Conservation (phyloP, 2,329 filamentous ascomycete species). For the Pyrenochaeta sp. region DNA sequence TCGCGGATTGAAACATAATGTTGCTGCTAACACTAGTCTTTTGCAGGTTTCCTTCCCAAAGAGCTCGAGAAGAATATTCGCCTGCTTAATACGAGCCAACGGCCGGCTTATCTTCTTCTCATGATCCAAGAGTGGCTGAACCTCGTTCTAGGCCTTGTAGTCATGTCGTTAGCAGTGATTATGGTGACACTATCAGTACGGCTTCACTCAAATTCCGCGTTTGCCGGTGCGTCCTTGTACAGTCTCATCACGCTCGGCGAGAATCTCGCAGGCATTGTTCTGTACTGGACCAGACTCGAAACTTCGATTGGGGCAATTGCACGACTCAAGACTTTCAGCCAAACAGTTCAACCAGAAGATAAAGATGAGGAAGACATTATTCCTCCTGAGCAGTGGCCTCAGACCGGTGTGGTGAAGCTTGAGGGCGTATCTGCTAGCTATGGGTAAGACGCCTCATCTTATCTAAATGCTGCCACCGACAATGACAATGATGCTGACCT, state of each 20-base stretch:
- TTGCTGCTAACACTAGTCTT: too few relatives aligned
- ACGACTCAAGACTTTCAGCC: constrained; percentile 21
- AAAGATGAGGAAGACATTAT: constrained; percentile 17
- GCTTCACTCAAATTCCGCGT: constrained; percentile 20
- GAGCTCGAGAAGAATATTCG: constrained; percentile 23
- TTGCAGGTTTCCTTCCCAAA: constrained; percentile 17
- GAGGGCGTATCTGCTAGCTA: constrained; percentile 41
- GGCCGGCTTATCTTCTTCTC: constrained; percentile 51
- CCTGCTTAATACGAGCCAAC: constrained; percentile 48
- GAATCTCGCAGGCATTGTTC: constrained; percentile 16
- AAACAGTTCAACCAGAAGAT: constrained; percentile 20
- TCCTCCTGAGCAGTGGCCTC: constrained; percentile 26
- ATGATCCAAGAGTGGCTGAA: constrained; percentile 53
- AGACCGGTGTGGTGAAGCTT: constrained; percentile 49
- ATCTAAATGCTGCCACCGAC: too few relatives aligned
- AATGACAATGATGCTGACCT: too few relatives aligned
- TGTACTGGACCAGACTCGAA: constrained; percentile 21
- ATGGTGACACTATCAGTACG: constrained; percentile 37
- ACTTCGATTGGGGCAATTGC: constrained; percentile 30
- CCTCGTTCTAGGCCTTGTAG: constrained; percentile 42
- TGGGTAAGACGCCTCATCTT: constrained; percentile 23
- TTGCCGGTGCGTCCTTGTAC: constrained; percentile 28
- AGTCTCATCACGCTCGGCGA: constrained; percentile 19
- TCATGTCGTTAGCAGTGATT: constrained; percentile 42
- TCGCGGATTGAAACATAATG: too few relatives aligned